These are phyloP conservation scores for Nakataea oryzae DNA, from an alignment of 2,329 filamentous ascomycete genomes.

Conservation along the genomic window DNA sequence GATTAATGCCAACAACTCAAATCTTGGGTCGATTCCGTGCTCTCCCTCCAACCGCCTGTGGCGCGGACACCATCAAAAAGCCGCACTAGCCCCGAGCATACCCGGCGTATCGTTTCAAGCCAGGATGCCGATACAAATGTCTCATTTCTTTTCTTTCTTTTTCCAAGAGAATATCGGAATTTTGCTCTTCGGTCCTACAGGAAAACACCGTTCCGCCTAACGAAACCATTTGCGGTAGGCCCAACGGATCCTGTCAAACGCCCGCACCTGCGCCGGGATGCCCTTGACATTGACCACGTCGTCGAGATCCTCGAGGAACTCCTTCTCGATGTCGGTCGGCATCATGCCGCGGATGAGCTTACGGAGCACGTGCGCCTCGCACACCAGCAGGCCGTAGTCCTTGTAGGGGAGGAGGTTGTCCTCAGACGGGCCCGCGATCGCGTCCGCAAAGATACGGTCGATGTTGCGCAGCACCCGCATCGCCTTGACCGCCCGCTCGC, in stretches of 20 bases:
- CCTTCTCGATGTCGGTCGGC: conserved; percentile 63
- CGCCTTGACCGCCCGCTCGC: conserved; percentile 57
- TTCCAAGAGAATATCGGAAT: background rate
- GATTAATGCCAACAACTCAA: too few species aligned
- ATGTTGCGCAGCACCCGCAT: conserved; percentile 77
- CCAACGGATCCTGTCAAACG: conserved; percentile 80
- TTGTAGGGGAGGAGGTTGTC: conserved; percentile 77
- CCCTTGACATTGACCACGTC: conserved; percentile 79
- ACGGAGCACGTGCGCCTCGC: conserved; percentile 77
- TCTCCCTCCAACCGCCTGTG: too few species aligned
- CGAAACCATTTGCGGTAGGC: conserved; percentile 70
- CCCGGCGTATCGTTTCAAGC: background rate
- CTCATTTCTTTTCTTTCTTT: background rate
- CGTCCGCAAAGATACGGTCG: conserved; percentile 65
- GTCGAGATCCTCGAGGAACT: conserved; percentile 81
- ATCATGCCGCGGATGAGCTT: conserved; percentile 57
- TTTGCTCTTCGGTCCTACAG: conserved; percentile 5
- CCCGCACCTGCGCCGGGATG: conserved; percentile 65
- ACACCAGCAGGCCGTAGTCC: conserved; percentile 81
- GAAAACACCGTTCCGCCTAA: background rate
- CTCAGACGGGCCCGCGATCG: conserved; percentile 40
- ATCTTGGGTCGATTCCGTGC: too few species aligned
- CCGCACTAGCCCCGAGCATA: background rate
- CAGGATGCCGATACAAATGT: background rate
- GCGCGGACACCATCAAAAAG: too few species aligned